A percentile compares a stretch with the other conserved stretches of the same genome.
Conservation (phyloP, 495 filamentous ascomycete species). For the Podospora bellae-mahoneyi region DNA sequence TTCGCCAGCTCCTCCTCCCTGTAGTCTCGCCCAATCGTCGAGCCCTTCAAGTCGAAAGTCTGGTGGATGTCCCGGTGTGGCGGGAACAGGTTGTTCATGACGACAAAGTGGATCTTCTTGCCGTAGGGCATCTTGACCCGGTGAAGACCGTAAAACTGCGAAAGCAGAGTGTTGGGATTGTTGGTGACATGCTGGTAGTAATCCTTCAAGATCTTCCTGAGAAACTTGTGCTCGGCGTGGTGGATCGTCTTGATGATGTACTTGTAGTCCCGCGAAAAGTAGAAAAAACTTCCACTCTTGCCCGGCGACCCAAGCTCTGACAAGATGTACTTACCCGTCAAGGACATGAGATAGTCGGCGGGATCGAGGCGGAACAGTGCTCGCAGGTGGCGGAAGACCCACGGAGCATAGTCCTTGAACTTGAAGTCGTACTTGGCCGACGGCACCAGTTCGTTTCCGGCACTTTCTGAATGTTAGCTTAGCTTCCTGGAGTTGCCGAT, state of each 20-base stretch:
- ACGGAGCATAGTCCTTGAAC: constrained; percentile 99
- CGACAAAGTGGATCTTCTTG: constrained; percentile 97
- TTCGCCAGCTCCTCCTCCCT: constrained; percentile 81
- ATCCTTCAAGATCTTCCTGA: constrained; percentile 85
- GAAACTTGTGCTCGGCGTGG: constrained; percentile 90
- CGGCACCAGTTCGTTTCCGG: constrained; percentile 93
- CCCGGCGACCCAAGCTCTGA: constrained; percentile 96
- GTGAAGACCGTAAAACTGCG: constrained; percentile 97
- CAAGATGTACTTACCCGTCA: constrained; percentile 98
- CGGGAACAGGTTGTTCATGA: constrained; percentile 99
- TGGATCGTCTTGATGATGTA: constrained; percentile 99
- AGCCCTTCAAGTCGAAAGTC: constrained; percentile 97
- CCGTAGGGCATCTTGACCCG: constrained; percentile 98
- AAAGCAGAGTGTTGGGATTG: constrained; percentile 94
- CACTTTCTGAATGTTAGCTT: constrained; percentile 31
- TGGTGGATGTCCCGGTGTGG: constrained; percentile 96
- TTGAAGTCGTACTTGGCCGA: constrained; percentile 99
- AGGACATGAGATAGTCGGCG: constrained; percentile 95
- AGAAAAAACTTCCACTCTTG: constrained; percentile 99
- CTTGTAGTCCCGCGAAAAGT: constrained; percentile 99
- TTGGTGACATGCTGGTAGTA: constrained; percentile 92
- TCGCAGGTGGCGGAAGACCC: constrained; percentile 95
- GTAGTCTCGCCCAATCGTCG: constrained; percentile 87
- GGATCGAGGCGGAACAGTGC: constrained; percentile 88
- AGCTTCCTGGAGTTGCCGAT: constrained; percentile 36